Conservation (phyloP, 2,329 filamentous ascomycete genomes). For the Fusarium sp. region DNA sequence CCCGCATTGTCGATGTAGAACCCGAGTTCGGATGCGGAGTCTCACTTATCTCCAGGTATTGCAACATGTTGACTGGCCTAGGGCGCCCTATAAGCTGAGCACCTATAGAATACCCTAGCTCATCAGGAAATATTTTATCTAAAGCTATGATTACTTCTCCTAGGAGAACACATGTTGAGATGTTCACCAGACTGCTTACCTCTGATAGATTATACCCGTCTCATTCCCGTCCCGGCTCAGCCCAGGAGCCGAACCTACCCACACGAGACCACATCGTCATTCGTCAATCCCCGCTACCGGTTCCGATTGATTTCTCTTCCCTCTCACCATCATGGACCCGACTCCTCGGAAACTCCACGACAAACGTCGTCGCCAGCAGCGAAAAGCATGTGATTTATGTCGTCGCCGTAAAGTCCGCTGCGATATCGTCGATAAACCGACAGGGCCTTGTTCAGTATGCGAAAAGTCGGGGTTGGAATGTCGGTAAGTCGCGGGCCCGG, state of each 20-base stretch:
- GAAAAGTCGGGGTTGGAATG: constrained; percentile 43
- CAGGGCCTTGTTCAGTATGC: constrained; percentile 39
- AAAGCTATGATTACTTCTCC: no score
- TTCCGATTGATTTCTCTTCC: constrained; percentile 38
- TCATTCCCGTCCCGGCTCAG: constrained; percentile 3
- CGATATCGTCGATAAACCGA: constrained; percentile 35
- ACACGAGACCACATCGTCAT: background rate
- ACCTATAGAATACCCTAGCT: no score
- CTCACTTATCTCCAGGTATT: no score
- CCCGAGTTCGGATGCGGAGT: no score
- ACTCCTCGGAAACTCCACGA: constrained; percentile 4
- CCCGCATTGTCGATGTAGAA: no score
- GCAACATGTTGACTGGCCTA: no score
- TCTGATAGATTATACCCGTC: no score
- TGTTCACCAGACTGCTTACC: no score
- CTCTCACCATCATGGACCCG: constrained; percentile 13
- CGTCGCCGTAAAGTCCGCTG: constrained; percentile 42
- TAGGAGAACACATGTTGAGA: no score
- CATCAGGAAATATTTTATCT: no score
- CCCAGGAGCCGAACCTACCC: constrained; percentile 27
- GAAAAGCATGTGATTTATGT: constrained; percentile 44
- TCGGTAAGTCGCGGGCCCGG: constrained; percentile 35
- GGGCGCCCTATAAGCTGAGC: no score
- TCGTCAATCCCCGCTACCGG: constrained; percentile 9
- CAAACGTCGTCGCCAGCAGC: constrained; percentile 47